Conservation (phyloP, 345 rosid genomes). For the Eucalyptus marginata region DNA sequence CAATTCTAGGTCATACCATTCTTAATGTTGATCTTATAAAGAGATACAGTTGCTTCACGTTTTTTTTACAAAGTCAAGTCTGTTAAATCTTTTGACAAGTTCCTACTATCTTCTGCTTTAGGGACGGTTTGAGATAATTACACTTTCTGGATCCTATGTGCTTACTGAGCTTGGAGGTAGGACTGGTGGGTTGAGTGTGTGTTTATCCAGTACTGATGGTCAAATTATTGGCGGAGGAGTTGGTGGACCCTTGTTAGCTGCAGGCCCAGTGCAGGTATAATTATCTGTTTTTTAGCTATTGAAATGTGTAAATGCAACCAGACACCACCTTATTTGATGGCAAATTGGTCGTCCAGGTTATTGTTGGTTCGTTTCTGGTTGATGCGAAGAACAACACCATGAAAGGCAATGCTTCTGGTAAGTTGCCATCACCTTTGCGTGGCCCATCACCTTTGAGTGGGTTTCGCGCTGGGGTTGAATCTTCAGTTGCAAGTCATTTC, state of each 20-base stretch:
- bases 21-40: not conserved
- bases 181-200: constrained; percentile 83
- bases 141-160: constrained; percentile 78
- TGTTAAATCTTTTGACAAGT: not conserved
- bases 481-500: not conserved
- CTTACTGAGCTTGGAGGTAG: constrained; percentile 65
- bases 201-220: constrained; percentile 59
- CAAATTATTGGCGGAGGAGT: constrained; percentile 92
- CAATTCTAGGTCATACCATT: not conserved
- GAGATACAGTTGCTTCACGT: not conserved
- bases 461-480: not conserved
- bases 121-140: constrained; percentile 86
- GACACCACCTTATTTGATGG: not conserved
- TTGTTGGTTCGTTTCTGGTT: not conserved
- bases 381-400: not conserved
- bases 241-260: constrained; percentile 74
- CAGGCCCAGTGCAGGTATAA: constrained; percentile 86
- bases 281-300: not conserved
- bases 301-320: not conserved
- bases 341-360: not conserved
- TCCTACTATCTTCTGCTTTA: constrained; percentile 6
- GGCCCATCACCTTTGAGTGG: not conserved
- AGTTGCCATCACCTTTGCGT: not conserved
- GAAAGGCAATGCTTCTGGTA: not conserved
- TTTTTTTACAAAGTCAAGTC: not conserved